Conservation (phyloP, 495 filamentous ascomycete species). For the Penicillium soppii region DNA sequence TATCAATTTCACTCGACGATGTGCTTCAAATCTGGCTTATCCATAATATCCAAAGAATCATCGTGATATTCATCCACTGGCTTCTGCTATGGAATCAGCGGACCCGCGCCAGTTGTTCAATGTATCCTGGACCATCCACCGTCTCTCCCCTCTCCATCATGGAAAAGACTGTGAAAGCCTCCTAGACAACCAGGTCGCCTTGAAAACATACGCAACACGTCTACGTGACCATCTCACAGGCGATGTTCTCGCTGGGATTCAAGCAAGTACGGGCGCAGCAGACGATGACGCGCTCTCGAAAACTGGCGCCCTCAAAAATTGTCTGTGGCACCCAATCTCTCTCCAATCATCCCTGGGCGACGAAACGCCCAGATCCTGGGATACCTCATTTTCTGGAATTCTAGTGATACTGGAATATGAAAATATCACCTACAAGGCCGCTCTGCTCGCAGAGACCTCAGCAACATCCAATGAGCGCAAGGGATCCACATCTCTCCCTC, state of each 20-base stretch:
- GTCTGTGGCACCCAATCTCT: constrained; percentile 47
- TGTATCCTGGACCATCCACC: constrained; percentile 55
- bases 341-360: constrained; percentile 4
- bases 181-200: constrained; percentile 32
- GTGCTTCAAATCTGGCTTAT: background rate
- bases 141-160: constrained; percentile 55
- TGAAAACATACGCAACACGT: constrained; percentile 48
- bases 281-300: constrained; percentile 42
- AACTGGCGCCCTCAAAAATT: constrained; percentile 45
- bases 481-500: constrained; percentile 47
- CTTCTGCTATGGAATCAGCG: constrained; percentile 27
- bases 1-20: constrained; percentile 7
- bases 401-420: constrained; percentile 51
- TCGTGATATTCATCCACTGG: background rate
- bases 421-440: constrained; percentile 47
- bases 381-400: constrained; percentile 33
- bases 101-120: constrained; percentile 45
- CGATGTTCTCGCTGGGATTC: constrained; percentile 45
- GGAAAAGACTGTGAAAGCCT: constrained; percentile 40
- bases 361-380: background rate
- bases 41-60: background rate
- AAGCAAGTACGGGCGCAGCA: constrained; percentile 27
- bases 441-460: constrained; percentile 31
- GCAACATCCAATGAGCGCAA: constrained; percentile 5
- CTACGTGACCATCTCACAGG: constrained; percentile 55